Conservation (phyloP, 176 grass and related monocot species). For the Poa annua region DNA sequence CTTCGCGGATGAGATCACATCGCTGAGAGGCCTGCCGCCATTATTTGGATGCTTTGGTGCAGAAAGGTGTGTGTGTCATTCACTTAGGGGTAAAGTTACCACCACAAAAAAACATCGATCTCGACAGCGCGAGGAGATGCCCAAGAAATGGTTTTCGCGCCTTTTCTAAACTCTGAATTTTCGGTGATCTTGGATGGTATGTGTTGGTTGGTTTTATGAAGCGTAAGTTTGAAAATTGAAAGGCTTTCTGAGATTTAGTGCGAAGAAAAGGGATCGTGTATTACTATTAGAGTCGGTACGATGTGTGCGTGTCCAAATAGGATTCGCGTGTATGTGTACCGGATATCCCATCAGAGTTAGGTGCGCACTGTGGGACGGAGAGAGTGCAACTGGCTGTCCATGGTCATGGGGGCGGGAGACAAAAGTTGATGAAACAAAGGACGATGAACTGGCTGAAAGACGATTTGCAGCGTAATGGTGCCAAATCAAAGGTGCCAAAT, state of each 20-base stretch:
- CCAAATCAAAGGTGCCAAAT: conserved; percentile 1
- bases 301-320: not conserved
- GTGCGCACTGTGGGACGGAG: not conserved
- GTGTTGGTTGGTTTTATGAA: conserved; percentile 30
- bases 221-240: not conserved
- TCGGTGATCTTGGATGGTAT: not conserved
- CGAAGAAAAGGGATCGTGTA: not conserved
- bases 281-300: not conserved
- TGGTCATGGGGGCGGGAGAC: not conserved
- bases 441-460: conserved; percentile 33
- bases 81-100: not conserved
- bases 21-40: conserved; percentile 25
- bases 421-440: conserved; percentile 17
- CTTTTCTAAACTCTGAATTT: conserved; percentile 15
- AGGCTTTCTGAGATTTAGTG: not conserved
- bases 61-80: conserved; percentile 27
- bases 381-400: not conserved
- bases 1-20: not conserved
- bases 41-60: conserved; percentile 37
- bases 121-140: conserved; percentile 22
- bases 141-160: not conserved
- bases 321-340: conserved; percentile 14
- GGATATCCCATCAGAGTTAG: conserved; percentile 40
- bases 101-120: conserved; percentile 14
- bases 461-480: conserved; percentile 12